A percentile compares a stretch with the other conserved stretches of the same genome.
Evolutionary conservation across 192 early-diverging fungal genomes (phyloP).

Genomic region (Rhizophagus clarus): DNA sequence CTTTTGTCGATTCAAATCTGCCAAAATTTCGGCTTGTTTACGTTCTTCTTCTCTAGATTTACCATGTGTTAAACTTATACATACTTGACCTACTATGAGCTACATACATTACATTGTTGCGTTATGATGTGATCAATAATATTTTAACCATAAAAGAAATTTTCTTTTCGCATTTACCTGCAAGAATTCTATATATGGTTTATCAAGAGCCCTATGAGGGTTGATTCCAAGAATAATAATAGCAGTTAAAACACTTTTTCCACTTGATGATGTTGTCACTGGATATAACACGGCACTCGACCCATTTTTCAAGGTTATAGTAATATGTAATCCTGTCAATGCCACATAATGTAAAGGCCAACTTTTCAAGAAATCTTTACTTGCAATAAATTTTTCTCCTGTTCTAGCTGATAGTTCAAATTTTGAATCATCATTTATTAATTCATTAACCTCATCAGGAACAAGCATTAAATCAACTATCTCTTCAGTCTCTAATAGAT

Average conservation of each 20-base stretch:
- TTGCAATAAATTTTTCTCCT: neutral
- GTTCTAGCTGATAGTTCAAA: neutral
- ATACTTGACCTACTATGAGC: slow-evolving; percentile 37
- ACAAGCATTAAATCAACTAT: neutral
- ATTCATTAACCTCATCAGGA: neutral
- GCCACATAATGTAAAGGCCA: slow-evolving; percentile 15
- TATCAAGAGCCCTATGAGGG: slow-evolving; percentile 6
- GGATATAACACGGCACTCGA: neutral
- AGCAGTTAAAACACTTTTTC: slow-evolving; percentile 2
- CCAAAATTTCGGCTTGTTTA: slow-evolving; percentile 36
- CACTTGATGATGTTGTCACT: neutral
- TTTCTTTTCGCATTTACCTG: neutral
- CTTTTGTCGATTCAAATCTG: slow-evolving; percentile 42
- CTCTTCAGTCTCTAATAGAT: neutral
- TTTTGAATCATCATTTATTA: neutral
- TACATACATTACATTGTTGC: slow-evolving; percentile 5
- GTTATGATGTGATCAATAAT: neutral
- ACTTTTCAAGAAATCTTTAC: neutral
- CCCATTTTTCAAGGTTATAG: neutral
- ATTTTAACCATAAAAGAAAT: neutral
- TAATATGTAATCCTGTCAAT: neutral
- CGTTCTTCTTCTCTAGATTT: slow-evolving; percentile 42
- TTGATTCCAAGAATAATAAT: slow-evolving; percentile 19
- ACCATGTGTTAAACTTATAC: slow-evolving; percentile 36
- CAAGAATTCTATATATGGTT: slow-evolving; percentile 10